Base-by-base conservation (phyloP, 2,329 filamentous ascomycete species). In the Sporothrix sp. region DNA sequence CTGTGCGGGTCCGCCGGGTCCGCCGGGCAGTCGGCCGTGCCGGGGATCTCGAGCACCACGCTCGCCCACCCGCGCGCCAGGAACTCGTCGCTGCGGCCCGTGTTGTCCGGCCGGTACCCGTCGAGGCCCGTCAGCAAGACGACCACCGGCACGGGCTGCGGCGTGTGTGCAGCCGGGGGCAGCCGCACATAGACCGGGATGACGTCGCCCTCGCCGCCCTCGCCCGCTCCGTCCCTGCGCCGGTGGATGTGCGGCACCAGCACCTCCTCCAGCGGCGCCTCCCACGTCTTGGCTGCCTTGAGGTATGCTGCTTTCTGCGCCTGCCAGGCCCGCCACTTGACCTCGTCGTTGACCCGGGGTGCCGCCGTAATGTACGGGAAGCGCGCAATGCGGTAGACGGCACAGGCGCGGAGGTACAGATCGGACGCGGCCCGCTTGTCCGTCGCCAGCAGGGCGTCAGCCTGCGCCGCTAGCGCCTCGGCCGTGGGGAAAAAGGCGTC, bases 361-460 rank as follows among this genome's bases (percentile, higher is more conserved):
- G 63, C 68, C 3, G 61, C 56, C 3, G 67, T 64, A 56, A 76
- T 68, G 57, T 76, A 75, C 3, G 85, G 84, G 60, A 89, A 88
- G 14, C 85, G 75, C 0, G 82, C 74, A 57, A 89, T 87, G 48
- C 85, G 76, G 64, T 85, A 82, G n/a, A 88, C 72, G 23, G 82
- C 79, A 20, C 83, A 84, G 5, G 82, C 82, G 20, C 84, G 79
- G n/a, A 86, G 71, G 63, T 82, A 86, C 16, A 84, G 70, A 32
- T 75, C 75, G 4, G 75, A 76, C 1, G 84, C 82, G 37, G 71
- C 71, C 35, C 71, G 68, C 4, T 61, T 62, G 51, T 82, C 30
- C 14, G 40, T 10, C 0, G 28, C 25, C 18, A 54, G 38, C 7
- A 54, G 32, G n/a, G 18, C 7, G 54, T 77, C 71, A 16, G 75